Conservation (phyloP, 768 basidiomycete genomes). For the Pisolithus microcarpus region DNA sequence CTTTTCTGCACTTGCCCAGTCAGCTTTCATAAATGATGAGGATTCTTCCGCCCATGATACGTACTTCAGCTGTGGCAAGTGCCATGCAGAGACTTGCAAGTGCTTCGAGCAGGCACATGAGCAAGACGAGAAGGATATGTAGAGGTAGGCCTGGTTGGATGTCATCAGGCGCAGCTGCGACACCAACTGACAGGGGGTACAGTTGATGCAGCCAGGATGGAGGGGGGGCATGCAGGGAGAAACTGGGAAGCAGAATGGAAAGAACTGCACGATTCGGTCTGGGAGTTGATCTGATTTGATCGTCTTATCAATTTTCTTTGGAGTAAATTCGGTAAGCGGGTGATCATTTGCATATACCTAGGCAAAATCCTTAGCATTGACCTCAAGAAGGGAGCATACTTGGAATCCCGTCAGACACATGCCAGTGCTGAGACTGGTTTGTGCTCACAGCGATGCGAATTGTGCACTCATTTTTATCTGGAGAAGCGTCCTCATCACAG, state of each 20-base stretch:
- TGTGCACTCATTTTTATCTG: slow-evolving; percentile 54
- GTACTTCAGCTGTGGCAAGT: slow-evolving; percentile 52
- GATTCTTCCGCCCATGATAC: slow-evolving; percentile 79
- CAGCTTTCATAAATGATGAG: slow-evolving; percentile 65
- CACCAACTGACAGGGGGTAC: not conserved
- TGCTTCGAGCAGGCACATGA: slow-evolving; percentile 47
- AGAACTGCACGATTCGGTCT: slow-evolving; percentile 72
- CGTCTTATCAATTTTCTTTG: slow-evolving; percentile 72
- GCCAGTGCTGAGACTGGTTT: slow-evolving; percentile 73
- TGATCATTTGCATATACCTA: slow-evolving; percentile 48
- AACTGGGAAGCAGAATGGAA: slow-evolving; percentile 41
- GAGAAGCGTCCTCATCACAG: slow-evolving; percentile 57
- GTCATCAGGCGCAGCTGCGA: not conserved
- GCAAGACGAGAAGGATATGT: slow-evolving; percentile 47
- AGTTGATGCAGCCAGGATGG: slow-evolving; percentile 4
- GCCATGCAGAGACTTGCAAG: slow-evolving; percentile 44
- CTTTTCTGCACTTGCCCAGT: slow-evolving; percentile 33
- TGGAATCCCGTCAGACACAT: slow-evolving; percentile 85
- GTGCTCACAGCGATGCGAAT: slow-evolving; percentile 49
- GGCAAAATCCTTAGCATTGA: not conserved
- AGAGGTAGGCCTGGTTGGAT: slow-evolving; percentile 46
- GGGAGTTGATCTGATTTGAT: slow-evolving; percentile 65
- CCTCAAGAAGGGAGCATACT: slow-evolving; percentile 37
- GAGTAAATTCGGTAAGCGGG: slow-evolving; percentile 49
- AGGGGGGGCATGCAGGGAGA: slow-evolving; percentile 3